Evolutionary conservation across 257 asterid species (phyloP).

Genomic region (Scutellaria barbata): DNA sequence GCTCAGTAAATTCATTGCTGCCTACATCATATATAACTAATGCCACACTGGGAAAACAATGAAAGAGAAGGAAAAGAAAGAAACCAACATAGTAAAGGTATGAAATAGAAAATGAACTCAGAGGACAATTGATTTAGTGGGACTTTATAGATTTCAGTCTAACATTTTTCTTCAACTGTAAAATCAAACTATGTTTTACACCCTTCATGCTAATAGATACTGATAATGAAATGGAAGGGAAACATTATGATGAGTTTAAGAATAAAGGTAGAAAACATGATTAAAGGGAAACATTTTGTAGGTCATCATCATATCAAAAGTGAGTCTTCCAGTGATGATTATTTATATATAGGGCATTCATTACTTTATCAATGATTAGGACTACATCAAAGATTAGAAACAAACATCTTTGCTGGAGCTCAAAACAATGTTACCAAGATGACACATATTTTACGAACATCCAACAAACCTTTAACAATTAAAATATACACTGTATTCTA

Average conservation of each 20-base stretch:
- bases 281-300: neutral
- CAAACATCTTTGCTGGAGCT: neutral
- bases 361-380: neutral
- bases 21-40: neutral
- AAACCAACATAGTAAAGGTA: neutral
- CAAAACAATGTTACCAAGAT: conserved; percentile 6
- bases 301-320: conserved; percentile 17
- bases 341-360: neutral
- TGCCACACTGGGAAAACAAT: neutral
- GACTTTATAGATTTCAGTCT: neutral
- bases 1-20: neutral
- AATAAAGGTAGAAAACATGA: too few species aligned
- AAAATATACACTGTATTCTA: too few species aligned
- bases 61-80: neutral
- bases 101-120: neutral
- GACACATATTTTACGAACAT: too few species aligned
- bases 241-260: too few species aligned
- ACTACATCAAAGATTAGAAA: conserved; percentile 1
- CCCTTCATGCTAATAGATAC: neutral
- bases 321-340: neutral
- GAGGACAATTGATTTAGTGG: neutral
- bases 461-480: too few species aligned
- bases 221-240: neutral
- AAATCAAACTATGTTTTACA: neutral
- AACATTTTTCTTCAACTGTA: neutral